These are phyloP conservation scores for Coprinopsis strossmayeri DNA, from an alignment of 768 basidiomycete genomes.

Conservation along the genomic window DNA sequence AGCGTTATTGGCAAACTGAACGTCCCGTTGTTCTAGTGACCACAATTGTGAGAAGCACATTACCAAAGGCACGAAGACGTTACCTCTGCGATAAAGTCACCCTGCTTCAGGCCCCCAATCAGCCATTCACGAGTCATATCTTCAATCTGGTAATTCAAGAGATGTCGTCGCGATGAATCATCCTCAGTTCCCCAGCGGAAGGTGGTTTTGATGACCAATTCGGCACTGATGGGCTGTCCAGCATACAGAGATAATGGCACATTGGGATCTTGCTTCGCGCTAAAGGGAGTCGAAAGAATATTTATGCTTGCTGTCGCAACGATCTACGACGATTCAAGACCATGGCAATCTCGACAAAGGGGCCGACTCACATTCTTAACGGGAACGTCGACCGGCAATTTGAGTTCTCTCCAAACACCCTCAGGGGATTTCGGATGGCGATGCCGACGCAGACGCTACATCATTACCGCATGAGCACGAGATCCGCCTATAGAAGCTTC, in stretches of 20 bases:
- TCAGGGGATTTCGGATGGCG: conserved; percentile 31
- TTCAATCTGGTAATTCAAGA: conserved; percentile 75
- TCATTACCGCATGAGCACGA: neutral
- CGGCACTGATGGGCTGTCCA: conserved; percentile 77
- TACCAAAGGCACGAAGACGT: too few relatives aligned
- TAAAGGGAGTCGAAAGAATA: conserved; percentile 40
- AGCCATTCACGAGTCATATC: conserved; percentile 84
- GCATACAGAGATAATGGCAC: conserved; percentile 52
- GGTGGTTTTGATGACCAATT: conserved; percentile 60
- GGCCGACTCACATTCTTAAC: conserved; percentile 58
- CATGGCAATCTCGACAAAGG: conserved; percentile 8
- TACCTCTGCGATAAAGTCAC: conserved; percentile 73
- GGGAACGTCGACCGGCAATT: conserved; percentile 83
- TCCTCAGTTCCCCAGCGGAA: conserved; percentile 67
- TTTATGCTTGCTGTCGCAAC: conserved; percentile 53
- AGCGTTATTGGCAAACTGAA: conserved; percentile 62
- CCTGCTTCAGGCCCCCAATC: conserved; percentile 82
- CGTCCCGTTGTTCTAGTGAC: conserved; percentile 51
- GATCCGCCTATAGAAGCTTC: neutral
- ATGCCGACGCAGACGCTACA: conserved; percentile 39
- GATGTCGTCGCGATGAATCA: conserved; percentile 36
- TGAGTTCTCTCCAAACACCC: conserved; percentile 65
- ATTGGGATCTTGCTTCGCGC: conserved; percentile 18
- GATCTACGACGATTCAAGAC: conserved; percentile 39
- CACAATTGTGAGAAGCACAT: conserved; percentile 1